Evolutionary conservation across 2,329 filamentous ascomycete species (phyloP).

Genomic region (Fusarium succisae): DNA sequence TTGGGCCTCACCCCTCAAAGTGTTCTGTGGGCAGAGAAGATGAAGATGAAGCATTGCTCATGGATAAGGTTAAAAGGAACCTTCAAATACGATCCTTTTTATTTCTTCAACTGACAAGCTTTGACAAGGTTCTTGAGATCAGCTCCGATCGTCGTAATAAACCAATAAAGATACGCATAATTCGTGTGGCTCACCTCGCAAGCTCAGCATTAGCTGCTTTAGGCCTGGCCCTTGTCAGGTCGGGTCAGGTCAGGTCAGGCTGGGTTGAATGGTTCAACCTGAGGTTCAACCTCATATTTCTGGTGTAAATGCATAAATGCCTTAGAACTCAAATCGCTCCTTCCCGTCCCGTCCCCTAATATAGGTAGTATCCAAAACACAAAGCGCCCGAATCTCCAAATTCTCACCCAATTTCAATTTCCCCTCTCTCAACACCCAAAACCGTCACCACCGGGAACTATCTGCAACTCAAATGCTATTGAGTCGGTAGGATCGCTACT

Average conservation of each 20-base stretch:
- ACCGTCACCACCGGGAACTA: background rate
- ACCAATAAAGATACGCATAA: constrained; percentile 12
- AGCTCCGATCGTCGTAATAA: background rate
- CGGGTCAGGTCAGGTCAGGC: constrained; percentile 19
- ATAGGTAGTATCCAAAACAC: constrained; percentile 16
- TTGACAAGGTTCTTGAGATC: background rate
- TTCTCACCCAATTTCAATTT: constrained; percentile 6
- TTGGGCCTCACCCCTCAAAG: background rate
- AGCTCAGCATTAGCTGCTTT: constrained; percentile 38
- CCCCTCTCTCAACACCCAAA: constrained; percentile 14
- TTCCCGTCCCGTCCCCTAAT: background rate
- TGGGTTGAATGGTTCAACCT: constrained; percentile 15
- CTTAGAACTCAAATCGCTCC: constrained; percentile 27
- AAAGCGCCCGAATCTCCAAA: constrained; percentile 31
- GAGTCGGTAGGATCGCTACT: background rate
- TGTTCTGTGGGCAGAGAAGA: background rate
- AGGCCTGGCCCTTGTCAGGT: constrained; percentile 34
- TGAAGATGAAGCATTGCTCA: background rate
- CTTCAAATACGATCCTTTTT: background rate
- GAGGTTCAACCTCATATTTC: constrained; percentile 44
- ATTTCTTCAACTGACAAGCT: background rate
- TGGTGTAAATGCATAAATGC: constrained; percentile 46
- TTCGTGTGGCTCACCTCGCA: constrained; percentile 11
- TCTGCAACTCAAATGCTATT: constrained; percentile 2
- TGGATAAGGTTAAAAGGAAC: background rate